phyloP scores from a whole-genome alignment of 768 basidiomycete species.

The Boletus barrowsii region DNA sequence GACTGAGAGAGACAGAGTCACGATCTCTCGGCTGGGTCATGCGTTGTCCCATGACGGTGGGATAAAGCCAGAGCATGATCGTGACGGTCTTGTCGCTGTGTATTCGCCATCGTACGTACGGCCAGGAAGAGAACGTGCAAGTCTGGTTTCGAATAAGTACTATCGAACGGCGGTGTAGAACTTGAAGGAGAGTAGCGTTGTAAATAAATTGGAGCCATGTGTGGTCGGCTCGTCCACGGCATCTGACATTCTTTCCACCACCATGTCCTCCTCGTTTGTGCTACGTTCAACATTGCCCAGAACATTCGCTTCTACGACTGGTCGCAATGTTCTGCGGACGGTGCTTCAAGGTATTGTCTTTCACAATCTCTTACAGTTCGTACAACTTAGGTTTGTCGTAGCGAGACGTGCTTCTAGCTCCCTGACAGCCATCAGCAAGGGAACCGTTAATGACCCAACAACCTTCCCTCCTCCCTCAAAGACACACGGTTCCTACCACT shows the following conservation, averaged over 20 bases:
- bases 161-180: too few species aligned
- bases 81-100: too few species aligned
- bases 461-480: slow-evolving; percentile 80
- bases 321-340: slow-evolving; percentile 40
- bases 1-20: neutral
- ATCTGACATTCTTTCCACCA: neutral
- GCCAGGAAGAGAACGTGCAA: too few species aligned
- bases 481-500: slow-evolving; percentile 86
- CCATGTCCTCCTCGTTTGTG: slow-evolving; percentile 49
- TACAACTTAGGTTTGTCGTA: slow-evolving; percentile 13
- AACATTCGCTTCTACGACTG: slow-evolving; percentile 36
- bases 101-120: too few species aligned
- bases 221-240: neutral
- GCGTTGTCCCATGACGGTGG: too few species aligned
- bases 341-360: slow-evolving; percentile 30
- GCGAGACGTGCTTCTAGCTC: slow-evolving; percentile 41
- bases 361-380: neutral
- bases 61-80: too few species aligned
- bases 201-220: neutral
- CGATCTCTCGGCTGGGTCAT: too few species aligned
- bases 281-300: slow-evolving; percentile 48
- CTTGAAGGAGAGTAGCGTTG: too few species aligned
- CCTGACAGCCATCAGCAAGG: slow-evolving; percentile 73
- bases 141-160: too few species aligned
- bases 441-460: slow-evolving; percentile 94